These are phyloP conservation scores for Emericellopsis atlantica DNA, from an alignment of 2,329 filamentous ascomycete genomes.

Conservation along the genomic window DNA sequence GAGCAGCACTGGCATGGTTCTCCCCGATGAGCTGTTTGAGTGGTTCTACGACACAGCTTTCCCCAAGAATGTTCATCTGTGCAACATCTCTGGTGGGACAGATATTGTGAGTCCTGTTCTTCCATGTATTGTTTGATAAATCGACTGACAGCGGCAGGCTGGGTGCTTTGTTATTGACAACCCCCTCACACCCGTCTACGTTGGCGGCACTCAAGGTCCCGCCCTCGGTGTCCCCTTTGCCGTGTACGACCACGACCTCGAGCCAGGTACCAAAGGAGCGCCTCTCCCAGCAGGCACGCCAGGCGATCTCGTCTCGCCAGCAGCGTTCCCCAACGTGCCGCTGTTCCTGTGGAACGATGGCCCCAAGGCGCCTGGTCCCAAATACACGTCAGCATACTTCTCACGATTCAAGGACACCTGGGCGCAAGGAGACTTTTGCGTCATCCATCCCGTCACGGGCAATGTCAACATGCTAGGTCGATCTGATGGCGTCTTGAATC, in stretches of 20 bases:
- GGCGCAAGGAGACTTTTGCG: constrained; percentile 75
- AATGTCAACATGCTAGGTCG: constrained; percentile 56
- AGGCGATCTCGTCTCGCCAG: constrained; percentile 62
- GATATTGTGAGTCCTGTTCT: constrained; percentile 44
- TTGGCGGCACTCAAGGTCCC: constrained; percentile 38
- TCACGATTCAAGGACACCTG: constrained; percentile 54
- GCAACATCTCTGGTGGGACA: constrained; percentile 67
- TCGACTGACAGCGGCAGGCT: constrained; percentile 22
- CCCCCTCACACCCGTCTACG: constrained; percentile 53
- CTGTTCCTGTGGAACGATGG: constrained; percentile 50
- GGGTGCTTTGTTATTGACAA: constrained; percentile 53
- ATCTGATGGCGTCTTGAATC: constrained; percentile 71
- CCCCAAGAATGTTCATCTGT: constrained; percentile 51
- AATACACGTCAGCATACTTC: constrained; percentile 50
- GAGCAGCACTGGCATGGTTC: constrained; percentile 69
- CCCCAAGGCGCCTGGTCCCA: constrained; percentile 33
- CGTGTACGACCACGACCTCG: constrained; percentile 51
- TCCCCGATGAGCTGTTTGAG: constrained; percentile 64
- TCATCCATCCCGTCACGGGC: constrained; percentile 54
- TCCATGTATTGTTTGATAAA: background rate
- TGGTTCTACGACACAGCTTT: constrained; percentile 69
- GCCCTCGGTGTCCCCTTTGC: constrained; percentile 36
- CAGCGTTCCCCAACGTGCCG: constrained; percentile 65
- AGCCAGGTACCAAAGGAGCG: constrained; percentile 25
- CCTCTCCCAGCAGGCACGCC: constrained; percentile 45